Conservation (phyloP, 495 filamentous ascomycete genomes). For the Aspergillus bridgeri region DNA sequence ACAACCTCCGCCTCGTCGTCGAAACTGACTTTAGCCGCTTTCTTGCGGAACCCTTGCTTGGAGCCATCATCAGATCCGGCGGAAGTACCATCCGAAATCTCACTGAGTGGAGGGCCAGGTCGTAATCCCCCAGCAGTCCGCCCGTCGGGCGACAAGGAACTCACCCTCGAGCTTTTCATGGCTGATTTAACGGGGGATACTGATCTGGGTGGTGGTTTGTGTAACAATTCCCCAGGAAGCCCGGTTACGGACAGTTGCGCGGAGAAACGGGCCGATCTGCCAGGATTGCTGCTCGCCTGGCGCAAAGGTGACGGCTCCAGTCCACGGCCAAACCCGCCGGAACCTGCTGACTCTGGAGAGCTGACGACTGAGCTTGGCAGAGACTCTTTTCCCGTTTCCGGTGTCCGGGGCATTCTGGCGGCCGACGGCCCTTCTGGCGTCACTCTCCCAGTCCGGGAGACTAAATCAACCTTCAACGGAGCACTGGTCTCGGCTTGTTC, state of each 20-base stretch:
- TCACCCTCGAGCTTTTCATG: constrained; percentile 63
- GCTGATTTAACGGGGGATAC: constrained; percentile 85
- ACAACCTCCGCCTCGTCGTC: constrained; percentile 67
- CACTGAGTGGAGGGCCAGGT: constrained; percentile 47
- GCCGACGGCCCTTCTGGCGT: constrained; percentile 12
- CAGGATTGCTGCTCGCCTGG: constrained; percentile 59
- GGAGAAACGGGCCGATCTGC: constrained; percentile 73
- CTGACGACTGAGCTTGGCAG: constrained; percentile 13
- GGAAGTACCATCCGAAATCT: constrained; percentile 58
- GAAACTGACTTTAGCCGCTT: constrained; percentile 77
- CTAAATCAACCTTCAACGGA: constrained; percentile 8
- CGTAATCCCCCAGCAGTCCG: constrained; percentile 19
- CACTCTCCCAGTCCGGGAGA: constrained; percentile 4
- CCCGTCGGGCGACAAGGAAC: constrained; percentile 47
- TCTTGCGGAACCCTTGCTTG: constrained; percentile 54
- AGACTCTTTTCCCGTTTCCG: constrained; percentile 7
- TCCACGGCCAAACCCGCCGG: constrained; percentile 6
- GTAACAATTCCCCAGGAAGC: constrained; percentile 44
- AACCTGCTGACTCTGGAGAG: constrained; percentile 15
- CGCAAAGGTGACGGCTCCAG: constrained; percentile 15
- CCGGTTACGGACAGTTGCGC: constrained; percentile 51
- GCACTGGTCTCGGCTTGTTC: constrained; percentile 26
- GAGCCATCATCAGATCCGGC: constrained; percentile 57
- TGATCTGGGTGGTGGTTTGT: constrained; percentile 76
- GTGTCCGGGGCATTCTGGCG: constrained; percentile 14